Conservation (phyloP, 495 filamentous ascomycete genomes). For the Aspergillus coremiiformis region DNA sequence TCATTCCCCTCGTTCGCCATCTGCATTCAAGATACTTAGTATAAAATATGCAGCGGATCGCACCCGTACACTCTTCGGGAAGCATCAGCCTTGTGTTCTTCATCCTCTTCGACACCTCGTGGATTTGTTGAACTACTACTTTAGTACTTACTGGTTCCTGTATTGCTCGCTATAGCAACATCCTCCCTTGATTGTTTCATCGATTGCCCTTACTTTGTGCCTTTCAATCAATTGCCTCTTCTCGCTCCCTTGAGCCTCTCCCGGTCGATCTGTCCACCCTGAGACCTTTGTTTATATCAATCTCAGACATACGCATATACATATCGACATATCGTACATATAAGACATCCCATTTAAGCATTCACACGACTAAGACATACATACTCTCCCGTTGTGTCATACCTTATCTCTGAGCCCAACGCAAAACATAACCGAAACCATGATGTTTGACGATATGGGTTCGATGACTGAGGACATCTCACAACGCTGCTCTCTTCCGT, state of each 20-base stretch:
- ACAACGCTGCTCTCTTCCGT: conserved; percentile 39
- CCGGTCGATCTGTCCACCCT: conserved; percentile 1
- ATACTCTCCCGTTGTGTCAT: conserved; percentile 8
- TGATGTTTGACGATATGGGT: conserved; percentile 32
- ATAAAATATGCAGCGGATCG: conserved; percentile 26
- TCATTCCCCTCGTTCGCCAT: conserved; percentile 13
- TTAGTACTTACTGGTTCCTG: background rate
- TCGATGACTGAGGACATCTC: conserved; percentile 25
- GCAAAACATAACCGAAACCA: conserved; percentile 1
- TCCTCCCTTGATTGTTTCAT: conserved; percentile 13
- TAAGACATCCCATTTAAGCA: background rate
- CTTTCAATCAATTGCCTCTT: conserved; percentile 3
- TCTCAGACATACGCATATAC: conserved; percentile 6
- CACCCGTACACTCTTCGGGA: conserved; percentile 10
- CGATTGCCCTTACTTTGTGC: conserved; percentile 1
- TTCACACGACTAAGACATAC: conserved; percentile 7
- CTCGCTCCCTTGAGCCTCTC: background rate
- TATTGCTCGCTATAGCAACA: conserved; percentile 6
- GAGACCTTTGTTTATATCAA: conserved; percentile 2
- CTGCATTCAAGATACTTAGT: conserved; percentile 18
- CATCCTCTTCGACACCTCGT: conserved; percentile 14
- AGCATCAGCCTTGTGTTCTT: conserved; percentile 8
- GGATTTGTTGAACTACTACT: conserved; percentile 6
- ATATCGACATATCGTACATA: no score
- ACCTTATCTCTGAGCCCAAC: background rate